Evolutionary conservation across 768 basidiomycete species (phyloP).

Genomic region (Boletus rex-veris): DNA sequence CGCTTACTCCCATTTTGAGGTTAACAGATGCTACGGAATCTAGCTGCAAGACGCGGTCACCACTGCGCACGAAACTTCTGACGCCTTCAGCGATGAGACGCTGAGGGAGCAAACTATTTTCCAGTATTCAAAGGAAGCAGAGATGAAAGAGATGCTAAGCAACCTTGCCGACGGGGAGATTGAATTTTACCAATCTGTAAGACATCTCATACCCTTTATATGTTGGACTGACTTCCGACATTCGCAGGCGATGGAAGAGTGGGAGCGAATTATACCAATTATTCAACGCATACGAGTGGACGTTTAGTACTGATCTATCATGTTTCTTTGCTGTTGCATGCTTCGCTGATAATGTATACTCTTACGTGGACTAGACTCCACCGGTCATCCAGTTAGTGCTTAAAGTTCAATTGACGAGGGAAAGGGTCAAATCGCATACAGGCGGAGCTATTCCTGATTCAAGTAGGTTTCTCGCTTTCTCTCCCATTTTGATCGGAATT

Average conservation of each 20-base stretch:
- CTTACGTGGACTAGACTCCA: conserved; percentile 4
- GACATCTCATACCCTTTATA: conserved; percentile 13
- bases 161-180: conserved; percentile 93
- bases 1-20: not conserved
- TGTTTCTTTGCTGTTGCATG: conserved; percentile 16
- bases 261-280: conserved; percentile 92
- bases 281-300: conserved; percentile 94
- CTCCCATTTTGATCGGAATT: conserved; percentile 9
- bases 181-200: conserved; percentile 85
- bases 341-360: conserved; percentile 3
- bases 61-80: conserved; percentile 91
- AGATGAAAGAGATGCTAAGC: conserved; percentile 95
- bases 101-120: conserved; percentile 88
- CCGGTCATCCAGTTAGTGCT: not conserved
- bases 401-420: not conserved
- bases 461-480: conserved; percentile 7
- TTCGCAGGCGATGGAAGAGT: conserved; percentile 87
- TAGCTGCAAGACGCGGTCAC: conserved; percentile 96
- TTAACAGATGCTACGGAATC: not conserved
- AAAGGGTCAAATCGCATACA: not conserved
- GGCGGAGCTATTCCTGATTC: not conserved
- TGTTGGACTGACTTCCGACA: conserved; percentile 5
- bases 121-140: conserved; percentile 84
- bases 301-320: conserved; percentile 46
- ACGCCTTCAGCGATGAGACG: conserved; percentile 95